These are phyloP conservation scores for Saccharomycopsis hybrid DNA, from an alignment of 1,139 yeast species.

Conservation along the genomic window DNA sequence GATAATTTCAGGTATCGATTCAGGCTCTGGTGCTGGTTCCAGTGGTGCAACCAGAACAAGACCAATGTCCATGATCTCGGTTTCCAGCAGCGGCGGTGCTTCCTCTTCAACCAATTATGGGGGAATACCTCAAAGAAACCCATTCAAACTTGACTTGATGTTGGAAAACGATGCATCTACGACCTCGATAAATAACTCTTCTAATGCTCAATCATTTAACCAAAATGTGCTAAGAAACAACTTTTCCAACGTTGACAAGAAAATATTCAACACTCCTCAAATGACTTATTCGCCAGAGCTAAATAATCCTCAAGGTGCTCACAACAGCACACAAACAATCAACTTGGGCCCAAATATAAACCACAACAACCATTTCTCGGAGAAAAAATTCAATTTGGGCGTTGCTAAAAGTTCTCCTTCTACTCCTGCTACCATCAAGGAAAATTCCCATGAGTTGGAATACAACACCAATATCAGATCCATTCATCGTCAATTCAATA, in stretches of 20 bases:
- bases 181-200: constrained; percentile 10
- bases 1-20: constrained; percentile 8
- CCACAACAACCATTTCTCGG: background rate
- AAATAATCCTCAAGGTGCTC: background rate
- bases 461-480: constrained; percentile 15
- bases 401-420: background rate
- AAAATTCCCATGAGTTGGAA: constrained; percentile 8
- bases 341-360: constrained; percentile 13
- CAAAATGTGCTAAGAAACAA: constrained; percentile 15
- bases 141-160: constrained; percentile 16
- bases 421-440: background rate
- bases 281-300: constrained; percentile 19
- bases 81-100: background rate
- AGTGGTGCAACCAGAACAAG: constrained; percentile 1
- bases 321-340: constrained; percentile 6
- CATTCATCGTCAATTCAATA: constrained; percentile 19
- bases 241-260: constrained; percentile 13
- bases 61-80: constrained; percentile 16
- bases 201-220: constrained; percentile 12
- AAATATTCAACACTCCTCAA: constrained; percentile 20
- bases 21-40: background rate
- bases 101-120: background rate
- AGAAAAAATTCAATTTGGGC: constrained; percentile 14
- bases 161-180: constrained; percentile 15
- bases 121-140: constrained; percentile 2